These are phyloP conservation scores for Jatropha multifida DNA, from an alignment of 441 rosid species.

Conservation along the genomic window DNA sequence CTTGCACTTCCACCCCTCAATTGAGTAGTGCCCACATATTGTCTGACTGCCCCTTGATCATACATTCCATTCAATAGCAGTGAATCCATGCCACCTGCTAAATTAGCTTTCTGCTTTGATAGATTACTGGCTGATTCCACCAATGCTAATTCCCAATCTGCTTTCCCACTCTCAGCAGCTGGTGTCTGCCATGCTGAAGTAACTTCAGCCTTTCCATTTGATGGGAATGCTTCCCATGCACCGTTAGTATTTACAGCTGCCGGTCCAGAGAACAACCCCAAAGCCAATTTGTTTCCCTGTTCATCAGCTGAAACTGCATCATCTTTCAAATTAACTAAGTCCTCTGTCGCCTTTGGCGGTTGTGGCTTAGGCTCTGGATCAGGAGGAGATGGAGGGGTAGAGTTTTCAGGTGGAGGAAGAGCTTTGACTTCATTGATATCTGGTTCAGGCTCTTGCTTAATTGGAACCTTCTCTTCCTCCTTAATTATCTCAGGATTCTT, in stretches of 20 bases:
- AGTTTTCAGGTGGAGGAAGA: constrained; percentile 73
- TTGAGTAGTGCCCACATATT: constrained; percentile 69
- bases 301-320: constrained; percentile 71
- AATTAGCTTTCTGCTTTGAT: constrained; percentile 69
- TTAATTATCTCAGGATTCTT: constrained; percentile 48
- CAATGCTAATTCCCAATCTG: constrained; percentile 95
- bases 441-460: constrained; percentile 34
- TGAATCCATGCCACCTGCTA: constrained; percentile 94
- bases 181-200: constrained; percentile 98
- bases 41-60: constrained; percentile 91
- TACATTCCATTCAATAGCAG: constrained; percentile 87
- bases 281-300: constrained; percentile 81
- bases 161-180: constrained; percentile 82
- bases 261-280: constrained; percentile 82
- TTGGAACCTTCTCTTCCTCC: constrained; percentile 38
- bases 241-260: constrained; percentile 50
- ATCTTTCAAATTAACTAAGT: constrained; percentile 84
- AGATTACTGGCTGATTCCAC: constrained; percentile 84
- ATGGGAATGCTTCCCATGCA: constrained; percentile 90
- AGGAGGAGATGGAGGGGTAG: constrained; percentile 63
- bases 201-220: constrained; percentile 60
- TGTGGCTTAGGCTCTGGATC: constrained; percentile 53
- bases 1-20: constrained; percentile 88
- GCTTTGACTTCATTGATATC: constrained; percentile 89
- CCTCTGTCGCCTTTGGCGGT: constrained; percentile 49